phyloP scores from a whole-genome alignment of 352 stramenopile species.

The Aphanomyces euteiches region DNA sequence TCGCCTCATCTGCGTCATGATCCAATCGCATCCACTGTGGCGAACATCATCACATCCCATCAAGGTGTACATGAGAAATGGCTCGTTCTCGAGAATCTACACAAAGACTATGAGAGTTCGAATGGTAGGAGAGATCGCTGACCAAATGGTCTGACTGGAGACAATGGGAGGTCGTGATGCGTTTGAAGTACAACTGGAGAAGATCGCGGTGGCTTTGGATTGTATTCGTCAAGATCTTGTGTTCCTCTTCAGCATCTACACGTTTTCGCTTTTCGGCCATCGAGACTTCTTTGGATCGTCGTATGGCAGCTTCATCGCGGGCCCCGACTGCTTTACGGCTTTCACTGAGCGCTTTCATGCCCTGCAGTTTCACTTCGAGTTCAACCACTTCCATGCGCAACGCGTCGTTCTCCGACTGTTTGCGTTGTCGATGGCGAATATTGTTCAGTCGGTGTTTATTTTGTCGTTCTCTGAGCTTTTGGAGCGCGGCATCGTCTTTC shows the following conservation, averaged over 20 bases:
- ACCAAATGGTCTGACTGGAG: conserved; percentile 20
- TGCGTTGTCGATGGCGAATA: conserved; percentile 28
- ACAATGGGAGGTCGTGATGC: conserved; percentile 6
- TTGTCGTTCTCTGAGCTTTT: conserved; percentile 8
- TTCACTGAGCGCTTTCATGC: neutral
- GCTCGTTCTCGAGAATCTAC: conserved; percentile 30
- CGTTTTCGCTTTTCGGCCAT: conserved; percentile 31
- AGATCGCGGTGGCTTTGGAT: conserved; percentile 14
- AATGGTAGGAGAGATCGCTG: neutral
- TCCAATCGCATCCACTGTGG: conserved; percentile 20
- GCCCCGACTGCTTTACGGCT: neutral
- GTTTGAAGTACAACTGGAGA: conserved; percentile 30
- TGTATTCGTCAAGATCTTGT: neutral
- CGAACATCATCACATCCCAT: conserved; percentile 20
- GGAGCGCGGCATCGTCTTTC: neutral
- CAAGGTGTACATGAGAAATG: conserved; percentile 31
- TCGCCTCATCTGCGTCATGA: conserved; percentile 23
- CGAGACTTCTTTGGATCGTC: conserved; percentile 2
- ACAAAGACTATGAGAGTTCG: neutral
- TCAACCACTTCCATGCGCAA: conserved; percentile 13
- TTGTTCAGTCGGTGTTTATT: conserved; percentile 28
- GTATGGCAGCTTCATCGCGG: conserved; percentile 14
- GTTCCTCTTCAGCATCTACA: conserved; percentile 25
- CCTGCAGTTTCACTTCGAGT: conserved; percentile 14
- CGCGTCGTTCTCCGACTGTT: conserved; percentile 21